These are phyloP conservation scores for Fusarium neocosmosporiellum DNA, from an alignment of 2,329 filamentous ascomycete genomes.

Conservation along the genomic window DNA sequence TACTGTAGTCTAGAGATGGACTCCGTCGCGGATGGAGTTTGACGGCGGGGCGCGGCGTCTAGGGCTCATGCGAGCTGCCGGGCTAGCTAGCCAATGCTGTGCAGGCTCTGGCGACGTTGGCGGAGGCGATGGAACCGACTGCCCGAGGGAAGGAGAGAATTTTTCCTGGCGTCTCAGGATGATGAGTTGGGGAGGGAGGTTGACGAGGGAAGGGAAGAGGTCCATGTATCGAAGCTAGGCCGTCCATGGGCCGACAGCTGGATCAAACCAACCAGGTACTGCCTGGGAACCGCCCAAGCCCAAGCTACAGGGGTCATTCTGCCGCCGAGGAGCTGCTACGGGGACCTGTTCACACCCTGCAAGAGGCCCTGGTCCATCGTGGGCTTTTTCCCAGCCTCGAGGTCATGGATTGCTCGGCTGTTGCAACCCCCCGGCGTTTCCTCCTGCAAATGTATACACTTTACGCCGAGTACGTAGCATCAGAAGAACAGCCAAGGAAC, in stretches of 20 bases:
- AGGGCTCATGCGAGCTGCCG: constrained; percentile 41
- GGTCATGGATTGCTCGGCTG: neutral
- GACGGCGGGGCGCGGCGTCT: constrained; percentile 36
- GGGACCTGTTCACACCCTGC: constrained; percentile 20
- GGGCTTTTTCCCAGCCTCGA: constrained; percentile 31
- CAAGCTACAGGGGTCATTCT: constrained; percentile 29
- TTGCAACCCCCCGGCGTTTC: constrained; percentile 11
- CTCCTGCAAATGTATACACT: constrained; percentile 17
- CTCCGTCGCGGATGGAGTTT: constrained; percentile 29
- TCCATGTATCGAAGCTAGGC: constrained; percentile 9
- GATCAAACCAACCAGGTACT: constrained; percentile 14
- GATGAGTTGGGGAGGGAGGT: constrained; percentile 10
- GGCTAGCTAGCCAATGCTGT: constrained; percentile 55
- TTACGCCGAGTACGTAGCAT: constrained; percentile 26
- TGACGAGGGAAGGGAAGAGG: constrained; percentile 16
- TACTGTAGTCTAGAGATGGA: neutral
- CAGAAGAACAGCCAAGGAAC: constrained; percentile 10
- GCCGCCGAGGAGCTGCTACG: constrained; percentile 10
- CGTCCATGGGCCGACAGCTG: constrained; percentile 15
- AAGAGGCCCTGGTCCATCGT: constrained; percentile 13
- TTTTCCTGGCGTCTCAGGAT: constrained; percentile 21
- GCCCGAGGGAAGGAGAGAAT: constrained; percentile 5
- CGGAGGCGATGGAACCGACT: constrained; percentile 5
- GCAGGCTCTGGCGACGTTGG: constrained; percentile 41
- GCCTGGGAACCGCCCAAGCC: constrained; percentile 7